These are phyloP conservation scores for Eremochloa ophiuroides DNA, from an alignment of 176 grass and related monocot species.

Conservation along the genomic window DNA sequence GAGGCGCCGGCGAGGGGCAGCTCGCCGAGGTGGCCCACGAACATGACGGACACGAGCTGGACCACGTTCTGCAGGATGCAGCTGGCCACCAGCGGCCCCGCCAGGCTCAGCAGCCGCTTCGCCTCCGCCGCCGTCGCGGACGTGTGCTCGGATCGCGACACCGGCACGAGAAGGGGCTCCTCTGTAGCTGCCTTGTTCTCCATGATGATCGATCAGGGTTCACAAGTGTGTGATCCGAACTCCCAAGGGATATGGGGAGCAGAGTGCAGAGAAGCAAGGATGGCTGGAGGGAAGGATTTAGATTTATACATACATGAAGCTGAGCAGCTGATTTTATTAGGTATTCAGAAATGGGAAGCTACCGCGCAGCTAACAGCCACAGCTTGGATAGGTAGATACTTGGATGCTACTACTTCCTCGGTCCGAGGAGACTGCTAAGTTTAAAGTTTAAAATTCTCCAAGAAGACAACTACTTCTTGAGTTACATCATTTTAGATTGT, in stretches of 20 bases:
- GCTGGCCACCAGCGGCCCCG: constrained; percentile 8
- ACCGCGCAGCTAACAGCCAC: neutral
- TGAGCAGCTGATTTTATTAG: neutral
- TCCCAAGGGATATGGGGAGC: neutral
- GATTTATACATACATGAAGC: neutral
- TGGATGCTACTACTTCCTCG: too few relatives aligned
- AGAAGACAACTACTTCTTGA: too few relatives aligned
- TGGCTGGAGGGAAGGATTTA: neutral
- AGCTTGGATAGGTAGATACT: too few relatives aligned
- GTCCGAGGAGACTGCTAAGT: too few relatives aligned
- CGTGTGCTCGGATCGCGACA: neutral
- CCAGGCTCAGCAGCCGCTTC: neutral
- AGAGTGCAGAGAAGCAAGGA: neutral
- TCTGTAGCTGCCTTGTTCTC: neutral
- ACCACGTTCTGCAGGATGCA: neutral
- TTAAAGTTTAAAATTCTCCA: too few relatives aligned
- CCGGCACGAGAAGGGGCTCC: neutral
- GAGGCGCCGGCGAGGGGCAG: neutral
- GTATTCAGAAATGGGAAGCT: neutral
- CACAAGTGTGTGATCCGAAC: neutral
- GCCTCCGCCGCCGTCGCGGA: neutral
- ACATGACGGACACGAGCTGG: constrained; percentile 7
- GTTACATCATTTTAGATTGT: too few relatives aligned
- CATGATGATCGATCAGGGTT: neutral
- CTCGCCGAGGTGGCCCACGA: neutral